phyloP scores from a whole-genome alignment of 441 rosid genomes.

The Euphorbia celastroides region DNA sequence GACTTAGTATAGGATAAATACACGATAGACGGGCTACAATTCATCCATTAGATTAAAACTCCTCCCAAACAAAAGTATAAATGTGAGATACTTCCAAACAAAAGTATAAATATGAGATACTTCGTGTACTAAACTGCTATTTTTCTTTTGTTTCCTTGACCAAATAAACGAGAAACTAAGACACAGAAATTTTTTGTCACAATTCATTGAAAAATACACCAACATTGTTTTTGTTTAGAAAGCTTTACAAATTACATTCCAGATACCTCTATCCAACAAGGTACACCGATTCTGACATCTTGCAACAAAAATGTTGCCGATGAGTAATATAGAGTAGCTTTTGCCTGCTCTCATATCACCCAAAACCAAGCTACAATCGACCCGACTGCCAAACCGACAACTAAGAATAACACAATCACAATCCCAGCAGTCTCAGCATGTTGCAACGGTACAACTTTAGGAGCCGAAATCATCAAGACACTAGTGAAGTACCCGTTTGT shows the following conservation, averaged over 20 bases:
- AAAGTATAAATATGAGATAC: no score
- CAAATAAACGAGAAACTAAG: no score
- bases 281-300: background rate
- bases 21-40: no score
- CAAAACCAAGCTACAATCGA: slow-evolving; percentile 88
- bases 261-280: background rate
- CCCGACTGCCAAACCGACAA: slow-evolving; percentile 66
- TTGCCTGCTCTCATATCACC: slow-evolving; percentile 46
- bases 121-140: no score
- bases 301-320: background rate
- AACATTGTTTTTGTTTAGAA: no score
- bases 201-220: background rate
- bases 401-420: slow-evolving; percentile 73
- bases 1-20: no score
- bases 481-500: slow-evolving; percentile 91
- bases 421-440: slow-evolving; percentile 90
- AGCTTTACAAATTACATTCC: background rate
- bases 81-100: no score
- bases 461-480: slow-evolving; percentile 72
- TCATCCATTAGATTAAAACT: no score
- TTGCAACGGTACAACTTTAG: slow-evolving; percentile 63
- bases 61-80: no score
- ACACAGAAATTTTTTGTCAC: background rate
- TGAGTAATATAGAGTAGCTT: no score
- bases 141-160: no score